Conservation (phyloP, 2,329 filamentous ascomycete genomes). For the Leptographium wingfieldii region DNA sequence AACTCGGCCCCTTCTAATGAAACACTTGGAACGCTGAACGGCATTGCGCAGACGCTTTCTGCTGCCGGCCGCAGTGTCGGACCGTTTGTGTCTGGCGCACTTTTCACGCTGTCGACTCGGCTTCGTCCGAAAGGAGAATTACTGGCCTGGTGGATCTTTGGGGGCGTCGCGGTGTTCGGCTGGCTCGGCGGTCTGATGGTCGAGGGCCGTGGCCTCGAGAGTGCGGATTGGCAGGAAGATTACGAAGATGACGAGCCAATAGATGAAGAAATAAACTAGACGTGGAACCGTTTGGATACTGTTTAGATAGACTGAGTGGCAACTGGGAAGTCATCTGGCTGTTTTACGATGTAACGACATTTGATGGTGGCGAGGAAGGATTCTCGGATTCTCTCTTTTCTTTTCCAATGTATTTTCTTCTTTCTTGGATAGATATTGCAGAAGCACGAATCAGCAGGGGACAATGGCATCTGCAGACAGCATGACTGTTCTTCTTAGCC, state of each 20-base stretch:
- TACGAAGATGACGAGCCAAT: slow-evolving; percentile 19
- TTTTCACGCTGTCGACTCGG: slow-evolving; percentile 68
- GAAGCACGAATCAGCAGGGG: no score
- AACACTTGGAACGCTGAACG: slow-evolving; percentile 81
- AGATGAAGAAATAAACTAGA: neutral
- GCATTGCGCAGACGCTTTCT: slow-evolving; percentile 84
- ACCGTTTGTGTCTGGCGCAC: slow-evolving; percentile 72
- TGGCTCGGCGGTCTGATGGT: slow-evolving; percentile 74
- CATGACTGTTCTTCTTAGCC: no score
- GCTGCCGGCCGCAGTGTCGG: slow-evolving; percentile 81
- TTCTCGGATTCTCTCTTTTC: neutral
- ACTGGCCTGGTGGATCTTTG: slow-evolving; percentile 78
- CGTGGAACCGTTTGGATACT: neutral
- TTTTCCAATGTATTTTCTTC: neutral
- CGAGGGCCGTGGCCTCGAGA: slow-evolving; percentile 47
- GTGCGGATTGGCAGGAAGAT: slow-evolving; percentile 37
- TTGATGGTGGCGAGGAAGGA: neutral
- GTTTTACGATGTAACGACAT: neutral
- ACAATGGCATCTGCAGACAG: neutral
- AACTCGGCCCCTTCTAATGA: slow-evolving; percentile 82
- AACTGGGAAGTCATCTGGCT: neutral
- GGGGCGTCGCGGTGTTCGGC: slow-evolving; percentile 66
- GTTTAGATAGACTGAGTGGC: neutral
- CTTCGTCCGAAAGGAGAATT: slow-evolving; percentile 72
- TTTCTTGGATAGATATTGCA: neutral